Evolutionary conservation across 139 green algal genomes (phyloP), one percentile per base, ranked within the genome.

Genomic region (Zygnema circumcarinatum): DNA sequence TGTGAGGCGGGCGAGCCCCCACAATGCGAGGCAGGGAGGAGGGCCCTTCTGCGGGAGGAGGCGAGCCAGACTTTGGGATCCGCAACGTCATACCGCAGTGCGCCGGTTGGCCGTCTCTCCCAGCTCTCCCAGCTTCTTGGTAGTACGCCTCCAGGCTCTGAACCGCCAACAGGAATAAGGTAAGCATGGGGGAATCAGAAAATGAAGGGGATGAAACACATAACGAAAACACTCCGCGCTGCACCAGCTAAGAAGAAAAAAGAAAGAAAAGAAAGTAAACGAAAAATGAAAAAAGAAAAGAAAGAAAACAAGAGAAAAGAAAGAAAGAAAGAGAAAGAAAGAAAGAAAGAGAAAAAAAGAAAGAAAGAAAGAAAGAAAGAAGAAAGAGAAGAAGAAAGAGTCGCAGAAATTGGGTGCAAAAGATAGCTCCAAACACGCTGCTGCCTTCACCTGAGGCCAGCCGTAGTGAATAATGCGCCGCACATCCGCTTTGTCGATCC

Each of bases 401-500:
- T n/a, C n/a, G n/a, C n/a, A n/a, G n/a, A n/a, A n/a, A n/a, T n/a
- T n/a, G n/a, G n/a, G n/a, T n/a, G n/a, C n/a, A n/a, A n/a, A n/a
- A n/a, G n/a, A n/a, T n/a, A n/a, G n/a, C n/a, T n/a, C n/a, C n/a
- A n/a, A n/a, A n/a, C n/a, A n/a, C n/a, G n/a, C n/a, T n/a, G n/a
- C n/a, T n/a, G n/a, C n/a, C n/a, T 36, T 39, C n/a, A 74, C 84
- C 76, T 93, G 91, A 25, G 91, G 91, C 2, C 85, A 84, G 54
- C 89, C 90, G 7, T 75, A 83, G 74, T 94, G 91, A 1, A 92
- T 69, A 1, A 94, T 84, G 11, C 20, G 31, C 47, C 91, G 75
- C 20, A 94, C 84, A 76, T 94, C 81, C 3, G 81, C 36, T 73
- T 94, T 94, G 76, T 94, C 91, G 22, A 94, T 92, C 16, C 81